Evolutionary conservation across 2,329 filamentous ascomycete genomes (phyloP), one percentile per base, ranked within the genome.

Genomic region (Thelonectria blattea): DNA sequence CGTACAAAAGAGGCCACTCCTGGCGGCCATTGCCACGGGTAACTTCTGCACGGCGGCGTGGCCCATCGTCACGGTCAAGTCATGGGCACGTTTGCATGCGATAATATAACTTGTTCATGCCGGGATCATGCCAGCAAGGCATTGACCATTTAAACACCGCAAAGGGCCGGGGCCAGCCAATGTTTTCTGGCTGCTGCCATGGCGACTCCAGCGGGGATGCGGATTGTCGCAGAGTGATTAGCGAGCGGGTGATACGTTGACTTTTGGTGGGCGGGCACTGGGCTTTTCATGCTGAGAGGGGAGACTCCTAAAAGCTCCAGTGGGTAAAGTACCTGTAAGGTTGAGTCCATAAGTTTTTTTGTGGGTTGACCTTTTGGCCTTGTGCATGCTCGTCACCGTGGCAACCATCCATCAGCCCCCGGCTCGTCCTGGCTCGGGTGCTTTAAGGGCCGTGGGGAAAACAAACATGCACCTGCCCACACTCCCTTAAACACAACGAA

Each of bases 401-500:
- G 68, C 70, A 73, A 75, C 73, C 60, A 41, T 47, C 56, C 55
- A 52, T 43, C 57, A 6, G 27, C 34, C 60, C 61, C 51, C 30
- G 56, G 59, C 42, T 15, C 41, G 45, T 2, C 27, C 52, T 50
- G 69, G 73, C 73, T 74, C 75, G 70, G 72, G 73, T 74, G 74
- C 68, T 58, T n/a, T 61, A 46, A 54, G 58, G 39, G 66, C 72
- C 73, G 34, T 37, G 34, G 34, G 34, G 34, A 37, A 37, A 37
- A 37, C 34, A 37, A 37, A 37, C 34, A 37, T 52, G 50, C 56
- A 52, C 53, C 65, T 58, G 59, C 30, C 48, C 61, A 61, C 60
- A 60, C 64, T 73, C 64, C 71, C 72, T 73, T 73, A 73, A 73
- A 73, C 72, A 71, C 72, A 10, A 65, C 66, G 65, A 69, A 67